Conservation (phyloP, 306 rosid species). For the Inga leiocalycina region DNA sequence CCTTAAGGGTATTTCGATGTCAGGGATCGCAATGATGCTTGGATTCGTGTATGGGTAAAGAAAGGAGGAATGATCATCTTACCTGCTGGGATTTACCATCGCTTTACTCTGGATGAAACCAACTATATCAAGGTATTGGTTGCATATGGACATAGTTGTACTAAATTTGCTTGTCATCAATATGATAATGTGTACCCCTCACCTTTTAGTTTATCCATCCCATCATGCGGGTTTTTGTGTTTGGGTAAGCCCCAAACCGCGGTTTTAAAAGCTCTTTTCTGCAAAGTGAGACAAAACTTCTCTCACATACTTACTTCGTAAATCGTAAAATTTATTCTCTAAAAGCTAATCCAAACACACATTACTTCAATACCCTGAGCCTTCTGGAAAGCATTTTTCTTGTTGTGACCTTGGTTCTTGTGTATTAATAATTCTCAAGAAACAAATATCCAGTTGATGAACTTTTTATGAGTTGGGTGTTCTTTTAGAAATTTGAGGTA, state of each 20-base stretch:
- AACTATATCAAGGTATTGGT: conserved; percentile 89
- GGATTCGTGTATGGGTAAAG: conserved; percentile 95
- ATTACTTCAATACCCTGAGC: neutral
- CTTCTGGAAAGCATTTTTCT: neutral
- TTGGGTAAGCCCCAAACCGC: too few species aligned
- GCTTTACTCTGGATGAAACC: conserved; percentile 86
- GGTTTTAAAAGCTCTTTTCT: too few species aligned
- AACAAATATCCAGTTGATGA: conserved; percentile 1
- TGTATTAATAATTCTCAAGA: neutral
- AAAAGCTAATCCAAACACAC: too few species aligned
- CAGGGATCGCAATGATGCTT: conserved; percentile 74
- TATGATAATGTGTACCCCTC: neutral
- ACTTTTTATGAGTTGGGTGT: conserved; percentile 6
- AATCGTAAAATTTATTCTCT: too few species aligned
- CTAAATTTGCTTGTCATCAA: neutral
- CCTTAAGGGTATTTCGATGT: conserved; percentile 94
- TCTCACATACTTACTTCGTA: too few species aligned
- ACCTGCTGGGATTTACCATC: conserved; percentile 98
- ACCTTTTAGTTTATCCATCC: neutral
- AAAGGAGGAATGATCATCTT: conserved; percentile 96
- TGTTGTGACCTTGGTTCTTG: neutral
- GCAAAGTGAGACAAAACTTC: too few species aligned
- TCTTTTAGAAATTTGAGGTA: conserved; percentile 22
- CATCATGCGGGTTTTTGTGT: neutral
- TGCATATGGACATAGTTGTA: conserved; percentile 11